Evolutionary conservation across 257 asterid genomes (phyloP).

Genomic region (Ilex aquifolium): DNA sequence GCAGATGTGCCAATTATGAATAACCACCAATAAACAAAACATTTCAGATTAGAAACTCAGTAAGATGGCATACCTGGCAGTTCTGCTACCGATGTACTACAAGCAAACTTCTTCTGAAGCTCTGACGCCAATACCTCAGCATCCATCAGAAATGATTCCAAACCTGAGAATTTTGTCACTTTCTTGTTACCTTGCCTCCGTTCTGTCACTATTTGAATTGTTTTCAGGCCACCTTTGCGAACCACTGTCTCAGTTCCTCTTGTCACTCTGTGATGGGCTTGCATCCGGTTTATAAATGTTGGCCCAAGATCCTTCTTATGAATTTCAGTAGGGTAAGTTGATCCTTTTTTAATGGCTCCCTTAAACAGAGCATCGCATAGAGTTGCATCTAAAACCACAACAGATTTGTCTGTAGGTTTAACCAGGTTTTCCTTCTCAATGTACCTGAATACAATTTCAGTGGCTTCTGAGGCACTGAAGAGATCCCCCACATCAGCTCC

Average conservation of each 20-base stretch:
- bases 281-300: constrained; percentile 79
- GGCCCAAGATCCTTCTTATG: constrained; percentile 77
- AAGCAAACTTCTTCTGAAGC: constrained; percentile 95
- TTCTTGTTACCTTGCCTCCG: constrained; percentile 95
- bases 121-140: constrained; percentile 86
- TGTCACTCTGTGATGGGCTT: constrained; percentile 66
- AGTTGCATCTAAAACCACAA: constrained; percentile 63
- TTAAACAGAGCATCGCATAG: constrained; percentile 87
- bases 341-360: constrained; percentile 90
- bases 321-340: constrained; percentile 81
- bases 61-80: constrained; percentile 64
- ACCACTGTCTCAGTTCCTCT: constrained; percentile 65
- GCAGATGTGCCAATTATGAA: constrained; percentile 6
- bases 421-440: constrained; percentile 80
- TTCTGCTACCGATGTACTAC: constrained; percentile 87
- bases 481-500: constrained; percentile 63
- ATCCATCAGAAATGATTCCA: constrained; percentile 81
- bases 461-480: constrained; percentile 72
- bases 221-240: constrained; percentile 76
- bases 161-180: constrained; percentile 88
- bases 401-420: constrained; percentile 58
- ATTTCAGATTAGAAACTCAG: neutral
- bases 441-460: constrained; percentile 69
- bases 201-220: constrained; percentile 86
- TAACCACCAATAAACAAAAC: neutral